A percentile compares a stretch with the other conserved stretches of the same genome.
Conservation (phyloP, 2,329 filamentous ascomycete species). For the Pseudogymnoascus sp. region DNA sequence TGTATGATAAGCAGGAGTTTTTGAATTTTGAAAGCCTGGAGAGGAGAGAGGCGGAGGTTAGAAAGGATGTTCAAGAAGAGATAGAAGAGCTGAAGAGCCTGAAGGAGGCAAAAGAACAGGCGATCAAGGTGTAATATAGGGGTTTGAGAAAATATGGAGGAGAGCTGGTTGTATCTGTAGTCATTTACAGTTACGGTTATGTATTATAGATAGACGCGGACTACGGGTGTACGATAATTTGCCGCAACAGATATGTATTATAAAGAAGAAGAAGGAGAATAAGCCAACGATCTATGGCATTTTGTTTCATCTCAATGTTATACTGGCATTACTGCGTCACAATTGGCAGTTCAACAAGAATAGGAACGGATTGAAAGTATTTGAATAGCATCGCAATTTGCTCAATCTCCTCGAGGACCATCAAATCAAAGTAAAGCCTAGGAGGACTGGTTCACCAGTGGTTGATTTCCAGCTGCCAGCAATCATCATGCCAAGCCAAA, state of each 20-base stretch:
- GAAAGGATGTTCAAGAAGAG: slow-evolving; percentile 11
- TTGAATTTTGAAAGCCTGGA: slow-evolving; percentile 3
- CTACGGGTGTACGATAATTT: slow-evolving; percentile 1
- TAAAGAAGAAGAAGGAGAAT: not conserved
- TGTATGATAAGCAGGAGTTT: slow-evolving; percentile 33
- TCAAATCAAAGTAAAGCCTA: not conserved
- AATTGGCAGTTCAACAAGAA: not conserved
- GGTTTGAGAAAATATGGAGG: not conserved
- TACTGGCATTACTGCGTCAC: not conserved
- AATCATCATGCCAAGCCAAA: not conserved
- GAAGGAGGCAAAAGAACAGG: slow-evolving; percentile 7
- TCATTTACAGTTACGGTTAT: not conserved
- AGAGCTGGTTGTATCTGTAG: not conserved
- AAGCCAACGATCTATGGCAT: not conserved
- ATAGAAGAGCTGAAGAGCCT: slow-evolving; percentile 10
- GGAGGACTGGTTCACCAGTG: not conserved
- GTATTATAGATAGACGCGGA: slow-evolving; percentile 7
- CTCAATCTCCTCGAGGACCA: not conserved
- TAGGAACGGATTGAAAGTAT: not conserved
- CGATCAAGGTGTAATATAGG: not conserved
- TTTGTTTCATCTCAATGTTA: not conserved
- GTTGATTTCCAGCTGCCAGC: not conserved
- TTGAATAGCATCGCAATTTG: not conserved
- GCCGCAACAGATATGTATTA: not conserved
- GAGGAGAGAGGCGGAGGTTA: not conserved